phyloP scores from a whole-genome alignment of 208 protist genomes.

The Trypanosoma mega region DNA sequence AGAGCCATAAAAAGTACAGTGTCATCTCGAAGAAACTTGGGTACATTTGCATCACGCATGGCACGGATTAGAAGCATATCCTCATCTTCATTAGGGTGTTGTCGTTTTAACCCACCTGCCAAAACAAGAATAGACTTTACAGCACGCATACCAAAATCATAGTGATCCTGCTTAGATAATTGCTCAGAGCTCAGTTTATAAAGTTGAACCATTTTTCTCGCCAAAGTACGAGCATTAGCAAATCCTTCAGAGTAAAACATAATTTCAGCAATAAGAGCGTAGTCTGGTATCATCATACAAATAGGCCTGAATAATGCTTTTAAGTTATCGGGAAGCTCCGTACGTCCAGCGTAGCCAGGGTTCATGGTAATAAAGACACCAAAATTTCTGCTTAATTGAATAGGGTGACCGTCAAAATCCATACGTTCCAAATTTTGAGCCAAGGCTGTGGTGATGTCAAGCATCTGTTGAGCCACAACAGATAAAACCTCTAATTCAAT shows the following conservation, averaged over 20 bases:
- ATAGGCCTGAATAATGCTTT: slow-evolving; percentile 97
- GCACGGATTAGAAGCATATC: slow-evolving; percentile 95
- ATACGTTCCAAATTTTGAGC: slow-evolving; percentile 75
- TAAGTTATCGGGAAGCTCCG: slow-evolving; percentile 97
- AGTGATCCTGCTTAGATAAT: slow-evolving; percentile 96
- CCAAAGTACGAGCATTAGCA: slow-evolving; percentile 91
- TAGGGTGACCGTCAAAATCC: slow-evolving; percentile 93
- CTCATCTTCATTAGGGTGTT: slow-evolving; percentile 88
- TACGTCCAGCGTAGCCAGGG: slow-evolving; percentile 97
- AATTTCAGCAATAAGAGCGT: slow-evolving; percentile 96
- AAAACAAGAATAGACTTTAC: slow-evolving; percentile 96
- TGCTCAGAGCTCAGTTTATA: slow-evolving; percentile 96
- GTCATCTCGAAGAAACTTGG: slow-evolving; percentile 95
- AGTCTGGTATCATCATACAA: slow-evolving; percentile 98
- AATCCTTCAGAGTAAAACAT: slow-evolving; percentile 98
- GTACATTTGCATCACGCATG: slow-evolving; percentile 94
- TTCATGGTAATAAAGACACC: slow-evolving; percentile 99
- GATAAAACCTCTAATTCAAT: slow-evolving; percentile 97
- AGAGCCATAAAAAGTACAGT: slow-evolving; percentile 93
- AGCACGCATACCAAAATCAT: slow-evolving; percentile 96
- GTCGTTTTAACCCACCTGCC: slow-evolving; percentile 91
- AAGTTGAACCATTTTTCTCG: slow-evolving; percentile 96
- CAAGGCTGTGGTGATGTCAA: slow-evolving; percentile 93
- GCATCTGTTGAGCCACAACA: slow-evolving; percentile 96
- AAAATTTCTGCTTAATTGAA: slow-evolving; percentile 91